Percentiles rank a stretch among this genome's conserved stretches.
Conservation (phyloP, 106 monocot species). For the Phalaenopsis aphrodite region DNA sequence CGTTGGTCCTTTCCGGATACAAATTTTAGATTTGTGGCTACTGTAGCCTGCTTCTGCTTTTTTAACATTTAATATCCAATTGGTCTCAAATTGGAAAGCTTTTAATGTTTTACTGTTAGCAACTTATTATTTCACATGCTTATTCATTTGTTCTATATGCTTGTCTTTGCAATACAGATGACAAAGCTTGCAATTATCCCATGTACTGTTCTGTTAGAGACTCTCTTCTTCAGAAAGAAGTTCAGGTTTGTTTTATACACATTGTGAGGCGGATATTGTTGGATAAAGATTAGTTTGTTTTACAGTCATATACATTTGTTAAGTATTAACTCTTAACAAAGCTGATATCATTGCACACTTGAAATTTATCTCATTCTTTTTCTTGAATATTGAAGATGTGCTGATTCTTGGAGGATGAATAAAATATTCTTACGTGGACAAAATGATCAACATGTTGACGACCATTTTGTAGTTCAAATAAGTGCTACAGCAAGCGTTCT, state of each 20-base stretch:
- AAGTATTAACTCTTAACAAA: background rate
- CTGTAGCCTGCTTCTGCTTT: background rate
- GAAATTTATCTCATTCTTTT: too few species aligned
- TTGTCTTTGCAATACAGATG: conserved; percentile 39
- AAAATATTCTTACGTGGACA: too few species aligned
- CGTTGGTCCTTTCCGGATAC: background rate
- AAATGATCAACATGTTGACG: too few species aligned
- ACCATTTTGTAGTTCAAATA: too few species aligned
- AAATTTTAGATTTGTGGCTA: background rate
- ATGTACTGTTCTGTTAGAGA: conserved; percentile 67
- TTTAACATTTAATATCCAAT: background rate
- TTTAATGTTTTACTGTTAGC: background rate
- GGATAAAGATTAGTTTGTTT: background rate
- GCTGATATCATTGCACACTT: background rate
- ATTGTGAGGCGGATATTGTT: background rate
- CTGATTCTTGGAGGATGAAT: too few species aligned
- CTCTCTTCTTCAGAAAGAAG: conserved; percentile 62
- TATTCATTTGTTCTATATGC: background rate
- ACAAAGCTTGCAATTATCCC: conserved; percentile 80
- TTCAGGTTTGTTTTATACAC: conserved; percentile 38
- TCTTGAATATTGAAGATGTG: background rate
- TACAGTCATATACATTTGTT: too few species aligned
- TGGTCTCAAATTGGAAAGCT: background rate
- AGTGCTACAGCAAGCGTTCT: too few species aligned
- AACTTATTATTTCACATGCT: background rate